These are phyloP conservation scores for Musa schizocarpa DNA, from an alignment of 176 grass and related monocot species.

Conservation along the genomic window DNA sequence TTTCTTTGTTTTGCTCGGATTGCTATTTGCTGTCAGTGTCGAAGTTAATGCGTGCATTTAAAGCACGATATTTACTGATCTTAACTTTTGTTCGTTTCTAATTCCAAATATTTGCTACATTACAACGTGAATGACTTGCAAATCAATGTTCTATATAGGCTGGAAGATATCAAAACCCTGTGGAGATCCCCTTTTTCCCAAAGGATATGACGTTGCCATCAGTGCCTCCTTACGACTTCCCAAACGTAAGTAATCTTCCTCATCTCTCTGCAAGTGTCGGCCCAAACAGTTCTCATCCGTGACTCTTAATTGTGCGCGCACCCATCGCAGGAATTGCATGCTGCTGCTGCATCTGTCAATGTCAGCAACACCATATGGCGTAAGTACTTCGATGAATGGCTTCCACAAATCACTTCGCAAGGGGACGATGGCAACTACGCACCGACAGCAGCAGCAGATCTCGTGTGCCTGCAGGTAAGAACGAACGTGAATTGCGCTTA, in stretches of 20 bases:
- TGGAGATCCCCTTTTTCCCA: slow-evolving; percentile 20
- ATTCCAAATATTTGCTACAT: too few relatives aligned
- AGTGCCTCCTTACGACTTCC: slow-evolving; percentile 12
- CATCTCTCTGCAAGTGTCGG: not conserved
- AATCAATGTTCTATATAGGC: not conserved
- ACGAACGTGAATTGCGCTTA: not conserved
- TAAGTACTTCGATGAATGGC: slow-evolving; percentile 5
- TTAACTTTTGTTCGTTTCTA: too few relatives aligned
- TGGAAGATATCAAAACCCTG: slow-evolving; percentile 18
- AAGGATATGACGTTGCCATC: not conserved
- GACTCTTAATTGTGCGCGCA: not conserved
- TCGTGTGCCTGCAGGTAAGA: slow-evolving; percentile 19
- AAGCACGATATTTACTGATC: too few relatives aligned
- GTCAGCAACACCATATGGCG: slow-evolving; percentile 12
- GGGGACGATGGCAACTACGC: slow-evolving; percentile 21
- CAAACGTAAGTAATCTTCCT: slow-evolving; percentile 4
- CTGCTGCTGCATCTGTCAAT: slow-evolving; percentile 18
- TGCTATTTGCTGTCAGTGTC: too few relatives aligned
- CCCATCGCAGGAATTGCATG: slow-evolving; percentile 10
- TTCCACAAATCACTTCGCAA: slow-evolving; percentile 6
- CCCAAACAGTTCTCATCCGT: not conserved
- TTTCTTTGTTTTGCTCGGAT: too few relatives aligned
- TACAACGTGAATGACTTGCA: not conserved
- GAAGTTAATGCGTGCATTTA: too few relatives aligned
- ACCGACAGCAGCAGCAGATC: slow-evolving; percentile 10